phyloP scores from a whole-genome alignment of 164 flowering plant genomes.

The Paratinospora sagittata region DNA sequence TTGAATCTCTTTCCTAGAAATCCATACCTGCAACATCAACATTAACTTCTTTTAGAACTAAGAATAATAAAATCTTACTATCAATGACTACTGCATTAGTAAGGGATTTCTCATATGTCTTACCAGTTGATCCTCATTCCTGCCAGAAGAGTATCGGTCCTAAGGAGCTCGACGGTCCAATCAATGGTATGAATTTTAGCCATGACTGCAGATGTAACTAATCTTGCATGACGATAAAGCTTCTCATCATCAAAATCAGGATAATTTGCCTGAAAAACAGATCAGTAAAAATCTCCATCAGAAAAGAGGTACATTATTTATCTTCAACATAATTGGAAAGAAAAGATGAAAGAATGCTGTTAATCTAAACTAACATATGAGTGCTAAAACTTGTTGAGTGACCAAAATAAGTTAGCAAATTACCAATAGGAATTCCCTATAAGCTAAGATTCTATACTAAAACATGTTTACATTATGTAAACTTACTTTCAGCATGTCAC shows the following conservation, averaged over 20 bases:
- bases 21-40: conserved; percentile 42
- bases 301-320: too few relatives aligned
- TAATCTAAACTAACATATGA: too few relatives aligned
- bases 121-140: conserved; percentile 49
- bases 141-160: conserved; percentile 36
- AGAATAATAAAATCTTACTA: neutral
- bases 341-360: too few relatives aligned
- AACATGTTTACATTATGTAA: neutral
- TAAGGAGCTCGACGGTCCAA: conserved; percentile 47
- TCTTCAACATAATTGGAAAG: too few relatives aligned
- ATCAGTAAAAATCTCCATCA: too few relatives aligned
- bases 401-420: neutral
- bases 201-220: conserved; percentile 51
- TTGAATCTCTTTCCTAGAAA: conserved; percentile 45
- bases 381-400: too few relatives aligned
- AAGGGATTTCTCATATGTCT: neutral
- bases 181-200: conserved; percentile 55
- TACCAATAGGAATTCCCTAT: neutral
- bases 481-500: conserved; percentile 44
- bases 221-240: conserved; percentile 38
- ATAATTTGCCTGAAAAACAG: conserved; percentile 21
- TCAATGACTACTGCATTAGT: too few relatives aligned
- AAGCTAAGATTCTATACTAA: neutral
- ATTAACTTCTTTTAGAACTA: neutral
- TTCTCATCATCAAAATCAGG: conserved; percentile 39